phyloP scores from a whole-genome alignment of 306 rosid genomes.

The Coriaria nepalensis region DNA sequence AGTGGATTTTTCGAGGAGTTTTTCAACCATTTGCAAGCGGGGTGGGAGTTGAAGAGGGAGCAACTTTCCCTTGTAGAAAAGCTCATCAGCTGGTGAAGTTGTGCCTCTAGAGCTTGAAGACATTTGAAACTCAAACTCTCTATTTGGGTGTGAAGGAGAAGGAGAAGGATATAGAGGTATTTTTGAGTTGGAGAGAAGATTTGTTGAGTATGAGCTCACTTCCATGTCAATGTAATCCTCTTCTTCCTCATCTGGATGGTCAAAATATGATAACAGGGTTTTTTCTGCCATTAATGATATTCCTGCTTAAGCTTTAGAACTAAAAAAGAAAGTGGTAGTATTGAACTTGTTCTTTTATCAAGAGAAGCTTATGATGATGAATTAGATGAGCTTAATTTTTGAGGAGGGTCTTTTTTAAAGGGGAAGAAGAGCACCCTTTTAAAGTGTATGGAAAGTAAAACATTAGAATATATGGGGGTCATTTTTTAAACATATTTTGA shows the following conservation, averaged over 20 bases:
- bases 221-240: slow-evolving; percentile 96
- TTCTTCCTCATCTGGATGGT: slow-evolving; percentile 49
- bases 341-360: no score
- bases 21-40: slow-evolving; percentile 74
- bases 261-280: slow-evolving; percentile 24
- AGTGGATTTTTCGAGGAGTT: slow-evolving; percentile 47
- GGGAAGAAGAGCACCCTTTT: slow-evolving; percentile 34
- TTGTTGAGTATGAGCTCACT: slow-evolving; percentile 49
- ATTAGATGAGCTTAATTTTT: slow-evolving; percentile 21
- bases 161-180: neutral
- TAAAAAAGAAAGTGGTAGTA: no score
- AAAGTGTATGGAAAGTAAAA: slow-evolving; percentile 21
- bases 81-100: slow-evolving; percentile 99
- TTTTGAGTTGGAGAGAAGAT: slow-evolving; percentile 32
- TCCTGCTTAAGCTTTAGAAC: no score
- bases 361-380: no score
- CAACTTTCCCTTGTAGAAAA: slow-evolving; percentile 94
- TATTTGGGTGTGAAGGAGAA: slow-evolving; percentile 29
- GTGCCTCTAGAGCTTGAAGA: slow-evolving; percentile 46
- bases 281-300: slow-evolving; percentile 47
- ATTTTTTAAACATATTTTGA: no score
- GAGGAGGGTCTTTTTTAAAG: slow-evolving; percentile 20
- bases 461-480: slow-evolving; percentile 10
- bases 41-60: slow-evolving; percentile 99
- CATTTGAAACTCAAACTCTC: slow-evolving; percentile 99